Percentiles rank a stretch among this genome's conserved stretches.
phyloP scores from a whole-genome alignment of 345 rosid species.

The Gossypium bickii region DNA sequence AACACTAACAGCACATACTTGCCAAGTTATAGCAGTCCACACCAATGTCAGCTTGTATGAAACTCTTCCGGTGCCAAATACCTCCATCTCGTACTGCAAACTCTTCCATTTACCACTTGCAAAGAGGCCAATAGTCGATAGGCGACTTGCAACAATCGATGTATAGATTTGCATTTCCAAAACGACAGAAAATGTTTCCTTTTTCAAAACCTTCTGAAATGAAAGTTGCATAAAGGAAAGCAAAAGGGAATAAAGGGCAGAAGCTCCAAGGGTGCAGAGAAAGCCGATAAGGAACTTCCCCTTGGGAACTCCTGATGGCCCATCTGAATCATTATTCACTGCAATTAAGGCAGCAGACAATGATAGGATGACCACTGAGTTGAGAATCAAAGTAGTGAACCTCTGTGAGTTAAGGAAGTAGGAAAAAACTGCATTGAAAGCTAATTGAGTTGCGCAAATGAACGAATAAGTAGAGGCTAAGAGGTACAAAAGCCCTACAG shows the following conservation, averaged over 20 bases:
- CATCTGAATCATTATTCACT: constrained; percentile 49
- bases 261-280: constrained; percentile 54
- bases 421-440: constrained; percentile 46
- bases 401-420: constrained; percentile 73
- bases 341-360: constrained; percentile 66
- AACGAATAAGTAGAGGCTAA: too few species aligned
- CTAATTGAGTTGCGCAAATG: too few species aligned
- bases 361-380: constrained; percentile 58
- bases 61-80: constrained; percentile 35
- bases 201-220: constrained; percentile 57
- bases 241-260: constrained; percentile 70
- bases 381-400: constrained; percentile 48
- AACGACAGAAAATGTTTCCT: constrained; percentile 47
- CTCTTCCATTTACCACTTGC: constrained; percentile 66
- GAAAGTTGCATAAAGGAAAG: constrained; percentile 76
- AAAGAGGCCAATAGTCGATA: constrained; percentile 42
- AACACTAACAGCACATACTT: constrained; percentile 60
- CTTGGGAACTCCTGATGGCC: constrained; percentile 50
- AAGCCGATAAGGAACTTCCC: constrained; percentile 52
- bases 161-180: constrained; percentile 64
- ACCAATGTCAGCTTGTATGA: constrained; percentile 49
- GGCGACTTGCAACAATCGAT: constrained; percentile 39
- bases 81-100: constrained; percentile 49
- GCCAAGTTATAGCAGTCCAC: constrained; percentile 63
- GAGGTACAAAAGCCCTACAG: too few species aligned